A percentile compares a stretch with the other conserved stretches of the same genome.
Evolutionary conservation across 106 monocot species (phyloP).

Genomic region (Allium fistulosum): DNA sequence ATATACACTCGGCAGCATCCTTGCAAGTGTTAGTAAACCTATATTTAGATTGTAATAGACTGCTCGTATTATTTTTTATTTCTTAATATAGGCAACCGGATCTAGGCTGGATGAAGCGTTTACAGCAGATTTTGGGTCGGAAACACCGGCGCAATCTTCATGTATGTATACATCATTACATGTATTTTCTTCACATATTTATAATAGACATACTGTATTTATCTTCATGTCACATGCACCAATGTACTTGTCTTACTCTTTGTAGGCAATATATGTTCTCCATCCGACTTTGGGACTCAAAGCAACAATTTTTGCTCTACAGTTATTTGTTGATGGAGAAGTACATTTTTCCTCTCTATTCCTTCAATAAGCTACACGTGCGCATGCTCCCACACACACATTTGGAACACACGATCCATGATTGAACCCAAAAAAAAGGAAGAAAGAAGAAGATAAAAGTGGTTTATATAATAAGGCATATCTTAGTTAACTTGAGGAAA

Average conservation of each 20-base stretch:
- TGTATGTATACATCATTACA: constrained; percentile 25
- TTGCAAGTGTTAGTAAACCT: constrained; percentile 73
- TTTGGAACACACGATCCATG: background rate
- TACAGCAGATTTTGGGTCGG: constrained; percentile 90
- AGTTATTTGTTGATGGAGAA: constrained; percentile 85
- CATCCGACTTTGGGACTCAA: constrained; percentile 93
- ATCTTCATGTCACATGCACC: background rate
- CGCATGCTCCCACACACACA: too few relatives aligned
- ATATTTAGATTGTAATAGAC: too few relatives aligned
- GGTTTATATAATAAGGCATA: too few relatives aligned
- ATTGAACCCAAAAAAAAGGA: too few relatives aligned
- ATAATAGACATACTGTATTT: background rate
- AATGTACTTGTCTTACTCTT: background rate
- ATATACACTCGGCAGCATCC: constrained; percentile 97
- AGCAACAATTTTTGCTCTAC: constrained; percentile 71
- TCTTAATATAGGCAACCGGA: constrained; percentile 67
- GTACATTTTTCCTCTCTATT: constrained; percentile 15
- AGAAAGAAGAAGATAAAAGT: too few relatives aligned
- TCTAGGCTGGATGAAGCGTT: constrained; percentile 93
- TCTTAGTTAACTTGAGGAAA: too few relatives aligned
- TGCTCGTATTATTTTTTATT: background rate
- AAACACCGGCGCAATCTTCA: constrained; percentile 91
- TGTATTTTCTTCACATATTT: background rate
- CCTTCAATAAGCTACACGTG: background rate
- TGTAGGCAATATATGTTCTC: constrained; percentile 91